Percentiles rank a stretch among this genome's conserved stretches.
Evolutionary conservation across 140 eudicot genomes (phyloP).

Genomic region (Erigeron philadelphicus): DNA sequence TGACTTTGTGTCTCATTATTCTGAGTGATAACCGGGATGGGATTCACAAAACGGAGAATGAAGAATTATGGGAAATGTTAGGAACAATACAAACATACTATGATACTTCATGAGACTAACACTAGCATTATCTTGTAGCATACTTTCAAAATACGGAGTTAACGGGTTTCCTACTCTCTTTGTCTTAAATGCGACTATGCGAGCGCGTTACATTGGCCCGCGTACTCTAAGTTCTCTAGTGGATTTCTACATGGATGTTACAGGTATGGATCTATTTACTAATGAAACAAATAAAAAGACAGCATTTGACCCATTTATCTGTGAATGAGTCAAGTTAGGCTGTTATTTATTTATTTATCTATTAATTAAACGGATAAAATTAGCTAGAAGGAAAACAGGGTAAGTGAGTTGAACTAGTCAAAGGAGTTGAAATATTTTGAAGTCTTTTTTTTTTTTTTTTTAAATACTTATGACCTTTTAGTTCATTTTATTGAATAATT

Average conservation of each 20-base stretch:
- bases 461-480: neutral
- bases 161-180: slow-evolving; percentile 69
- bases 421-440: too few species aligned
- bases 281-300: neutral
- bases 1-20: neutral
- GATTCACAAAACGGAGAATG: slow-evolving; percentile 2
- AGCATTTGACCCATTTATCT: neutral
- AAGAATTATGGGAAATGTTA: slow-evolving; percentile 2
- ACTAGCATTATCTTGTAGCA: slow-evolving; percentile 31
- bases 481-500: neutral
- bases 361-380: neutral
- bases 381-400: neutral
- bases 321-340: neutral
- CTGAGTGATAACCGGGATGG: neutral
- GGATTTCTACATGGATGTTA: slow-evolving; percentile 48
- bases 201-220: slow-evolving; percentile 66
- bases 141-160: slow-evolving; percentile 69
- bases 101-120: slow-evolving; percentile 2
- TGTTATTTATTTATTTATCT: too few species aligned
- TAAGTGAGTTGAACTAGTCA: neutral
- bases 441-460: too few species aligned
- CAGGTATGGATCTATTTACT: slow-evolving; percentile 37
- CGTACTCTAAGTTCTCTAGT: slow-evolving; percentile 56
- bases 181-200: slow-evolving; percentile 66
- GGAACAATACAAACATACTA: neutral